These are phyloP conservation scores for Nepenthes alata DNA, from an alignment of 179 eudicot genomes.

Conservation along the genomic window DNA sequence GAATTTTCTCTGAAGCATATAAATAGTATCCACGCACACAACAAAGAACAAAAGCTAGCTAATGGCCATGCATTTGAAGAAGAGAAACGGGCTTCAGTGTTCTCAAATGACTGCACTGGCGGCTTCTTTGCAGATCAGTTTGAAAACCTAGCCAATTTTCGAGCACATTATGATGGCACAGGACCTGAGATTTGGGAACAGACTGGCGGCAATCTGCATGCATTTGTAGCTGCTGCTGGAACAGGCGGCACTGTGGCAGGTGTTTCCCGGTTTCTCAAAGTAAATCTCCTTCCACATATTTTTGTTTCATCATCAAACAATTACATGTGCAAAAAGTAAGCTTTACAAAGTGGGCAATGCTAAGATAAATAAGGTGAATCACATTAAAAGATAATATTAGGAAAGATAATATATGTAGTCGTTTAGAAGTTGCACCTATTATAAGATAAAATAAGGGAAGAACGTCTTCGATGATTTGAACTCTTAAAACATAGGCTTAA, in stretches of 20 bases:
- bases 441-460: no score
- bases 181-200: conserved; percentile 97
- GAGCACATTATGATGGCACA: conserved; percentile 86
- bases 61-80: conserved; percentile 24
- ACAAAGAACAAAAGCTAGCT: conserved; percentile 12
- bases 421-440: no score
- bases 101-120: conserved; percentile 54
- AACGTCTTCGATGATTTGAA: no score
- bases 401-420: no score
- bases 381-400: no score
- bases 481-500: no score
- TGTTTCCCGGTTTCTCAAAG: conserved; percentile 75
- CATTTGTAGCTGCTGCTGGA: conserved; percentile 93
- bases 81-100: conserved; percentile 17
- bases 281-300: conserved; percentile 8
- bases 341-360: no score
- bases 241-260: conserved; percentile 94
- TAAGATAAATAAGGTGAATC: no score
- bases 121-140: conserved; percentile 96
- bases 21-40: conserved; percentile 9
- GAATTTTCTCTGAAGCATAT: conserved; percentile 33
- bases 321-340: no score
- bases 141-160: conserved; percentile 82
- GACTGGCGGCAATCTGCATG: conserved; percentile 62
- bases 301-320: background rate